These are phyloP conservation scores for Teratosphaeria pseudoeucalypti DNA, from an alignment of 2,329 filamentous ascomycete genomes.

Conservation along the genomic window DNA sequence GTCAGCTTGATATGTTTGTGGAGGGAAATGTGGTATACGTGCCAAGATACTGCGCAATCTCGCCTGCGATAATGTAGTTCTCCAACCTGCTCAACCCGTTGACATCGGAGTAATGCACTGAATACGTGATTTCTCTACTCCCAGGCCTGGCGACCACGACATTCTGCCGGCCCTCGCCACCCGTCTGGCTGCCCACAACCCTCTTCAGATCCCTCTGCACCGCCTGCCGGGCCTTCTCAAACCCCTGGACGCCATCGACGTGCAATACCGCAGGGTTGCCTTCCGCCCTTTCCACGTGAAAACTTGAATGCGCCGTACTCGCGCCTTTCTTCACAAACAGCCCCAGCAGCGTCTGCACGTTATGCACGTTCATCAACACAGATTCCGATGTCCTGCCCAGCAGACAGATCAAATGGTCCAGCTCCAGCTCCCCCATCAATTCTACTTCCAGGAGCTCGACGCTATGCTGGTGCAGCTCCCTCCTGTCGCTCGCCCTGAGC, in stretches of 20 bases:
- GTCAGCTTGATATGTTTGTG: conserved; percentile 1
- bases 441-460: conserved; percentile 20
- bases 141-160: neutral
- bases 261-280: conserved; percentile 21
- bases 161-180: conserved; percentile 7
- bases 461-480: conserved; percentile 14
- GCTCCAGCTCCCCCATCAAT: conserved; percentile 19
- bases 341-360: conserved; percentile 19
- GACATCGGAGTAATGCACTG: conserved; percentile 26
- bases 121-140: conserved; percentile 12
- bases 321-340: conserved; percentile 16
- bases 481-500: conserved; percentile 18
- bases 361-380: conserved; percentile 18
- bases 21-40: neutral
- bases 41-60: conserved; percentile 24
- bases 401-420: conserved; percentile 24
- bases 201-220: conserved; percentile 22
- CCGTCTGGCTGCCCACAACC: conserved; percentile 14
- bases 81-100: conserved; percentile 27
- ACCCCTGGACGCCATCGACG: conserved; percentile 16
- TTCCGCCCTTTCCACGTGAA: conserved; percentile 22
- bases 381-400: conserved; percentile 20
- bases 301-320: conserved; percentile 19
- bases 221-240: conserved; percentile 23
- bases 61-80: conserved; percentile 27